phyloP scores from a whole-genome alignment of 2,329 filamentous ascomycete species.

The Xylariaceae sp. region DNA sequence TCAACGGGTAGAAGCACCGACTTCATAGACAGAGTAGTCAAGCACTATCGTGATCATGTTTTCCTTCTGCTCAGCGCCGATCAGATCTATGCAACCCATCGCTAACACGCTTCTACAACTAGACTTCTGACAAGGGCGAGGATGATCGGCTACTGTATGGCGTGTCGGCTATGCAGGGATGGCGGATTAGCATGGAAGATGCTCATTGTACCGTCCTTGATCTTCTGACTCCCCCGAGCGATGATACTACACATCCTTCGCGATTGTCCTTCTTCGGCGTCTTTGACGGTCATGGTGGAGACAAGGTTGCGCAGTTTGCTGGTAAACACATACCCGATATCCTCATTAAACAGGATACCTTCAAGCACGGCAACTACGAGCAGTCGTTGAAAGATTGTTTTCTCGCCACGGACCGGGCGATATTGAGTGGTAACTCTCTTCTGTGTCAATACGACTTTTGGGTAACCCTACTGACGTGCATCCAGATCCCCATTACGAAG shows the following conservation, averaged over 20 bases:
- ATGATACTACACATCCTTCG: slow-evolving; percentile 59
- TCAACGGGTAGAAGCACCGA: neutral
- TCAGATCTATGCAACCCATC: neutral
- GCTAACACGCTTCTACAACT: slow-evolving; percentile 12
- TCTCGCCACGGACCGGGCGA: slow-evolving; percentile 89
- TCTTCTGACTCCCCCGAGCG: slow-evolving; percentile 55
- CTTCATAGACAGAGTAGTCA: neutral
- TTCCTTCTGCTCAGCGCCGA: neutral
- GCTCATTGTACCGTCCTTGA: slow-evolving; percentile 87
- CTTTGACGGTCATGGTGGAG: slow-evolving; percentile 94
- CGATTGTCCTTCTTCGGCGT: slow-evolving; percentile 95
- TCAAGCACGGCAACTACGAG: slow-evolving; percentile 84
- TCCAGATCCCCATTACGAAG: slow-evolving; percentile 89
- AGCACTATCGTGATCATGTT: neutral
- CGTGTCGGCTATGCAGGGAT: slow-evolving; percentile 98
- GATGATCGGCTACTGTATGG: slow-evolving; percentile 92
- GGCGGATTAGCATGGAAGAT: slow-evolving; percentile 99
- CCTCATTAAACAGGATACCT: slow-evolving; percentile 88
- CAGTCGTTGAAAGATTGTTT: slow-evolving; percentile 97
- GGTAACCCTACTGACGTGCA: slow-evolving; percentile 16
- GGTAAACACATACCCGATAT: slow-evolving; percentile 93
- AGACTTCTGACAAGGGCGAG: slow-evolving; percentile 85
- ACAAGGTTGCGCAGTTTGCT: slow-evolving; percentile 90
- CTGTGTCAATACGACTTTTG: neutral
- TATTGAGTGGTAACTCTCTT: slow-evolving; percentile 71